Conservation (phyloP, 1,284 basidiomycete genomes). For the Leccinum fallax region DNA sequence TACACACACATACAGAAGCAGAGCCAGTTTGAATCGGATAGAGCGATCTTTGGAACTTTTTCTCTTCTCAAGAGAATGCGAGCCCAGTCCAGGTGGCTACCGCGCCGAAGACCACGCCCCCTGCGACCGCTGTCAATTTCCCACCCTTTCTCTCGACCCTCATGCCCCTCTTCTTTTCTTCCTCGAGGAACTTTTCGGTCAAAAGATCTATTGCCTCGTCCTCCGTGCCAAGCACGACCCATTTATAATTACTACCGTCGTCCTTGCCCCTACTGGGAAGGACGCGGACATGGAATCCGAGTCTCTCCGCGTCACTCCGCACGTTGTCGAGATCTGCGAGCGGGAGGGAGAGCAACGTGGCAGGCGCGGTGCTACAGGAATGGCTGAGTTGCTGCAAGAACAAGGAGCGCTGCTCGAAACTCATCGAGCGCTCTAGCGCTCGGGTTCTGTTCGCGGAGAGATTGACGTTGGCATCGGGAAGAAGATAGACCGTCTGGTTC, state of each 20-base stretch:
- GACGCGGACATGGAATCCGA: slow-evolving; percentile 45
- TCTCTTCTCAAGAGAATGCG: slow-evolving; percentile 33
- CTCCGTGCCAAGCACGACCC: slow-evolving; percentile 54
- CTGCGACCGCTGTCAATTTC: slow-evolving; percentile 36
- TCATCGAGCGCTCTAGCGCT: slow-evolving; percentile 51
- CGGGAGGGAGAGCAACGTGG: slow-evolving; percentile 50
- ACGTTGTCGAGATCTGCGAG: slow-evolving; percentile 44
- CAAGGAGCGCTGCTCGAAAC: slow-evolving; percentile 48
- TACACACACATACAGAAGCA: background rate
- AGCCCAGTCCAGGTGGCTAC: slow-evolving; percentile 40
- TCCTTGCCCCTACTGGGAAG: slow-evolving; percentile 34
- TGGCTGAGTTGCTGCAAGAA: slow-evolving; percentile 50
- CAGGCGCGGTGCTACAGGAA: slow-evolving; percentile 41
- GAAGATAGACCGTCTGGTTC: slow-evolving; percentile 32
- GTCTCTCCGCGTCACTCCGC: slow-evolving; percentile 41
- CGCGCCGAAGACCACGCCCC: slow-evolving; percentile 41
- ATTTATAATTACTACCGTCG: slow-evolving; percentile 30
- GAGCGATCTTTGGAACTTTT: background rate
- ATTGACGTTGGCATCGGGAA: slow-evolving; percentile 16
- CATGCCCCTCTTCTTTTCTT: slow-evolving; percentile 29
- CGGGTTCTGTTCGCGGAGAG: slow-evolving; percentile 10
- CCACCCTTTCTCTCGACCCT: slow-evolving; percentile 22
- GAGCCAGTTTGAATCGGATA: background rate
- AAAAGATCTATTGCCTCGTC: slow-evolving; percentile 40
- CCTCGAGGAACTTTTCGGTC: slow-evolving; percentile 37